Conservation (phyloP, 2,329 filamentous ascomycete genomes). For the Colletotrichum sp. region DNA sequence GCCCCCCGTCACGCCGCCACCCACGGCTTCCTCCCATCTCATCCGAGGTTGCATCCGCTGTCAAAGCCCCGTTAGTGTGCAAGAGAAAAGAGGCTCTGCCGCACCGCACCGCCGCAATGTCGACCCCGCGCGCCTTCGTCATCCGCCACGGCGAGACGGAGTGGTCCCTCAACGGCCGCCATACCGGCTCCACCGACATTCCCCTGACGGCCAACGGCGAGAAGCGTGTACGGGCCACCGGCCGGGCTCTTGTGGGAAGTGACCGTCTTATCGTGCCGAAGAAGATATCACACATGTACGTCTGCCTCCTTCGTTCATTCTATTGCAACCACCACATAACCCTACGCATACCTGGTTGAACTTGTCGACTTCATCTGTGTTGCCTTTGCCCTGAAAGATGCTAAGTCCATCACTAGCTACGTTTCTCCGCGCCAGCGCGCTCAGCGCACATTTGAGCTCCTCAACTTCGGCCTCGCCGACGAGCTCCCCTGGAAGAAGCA, state of each 20-base stretch:
- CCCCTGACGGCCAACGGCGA: constrained; percentile 83
- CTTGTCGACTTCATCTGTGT: background rate
- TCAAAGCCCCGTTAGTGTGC: background rate
- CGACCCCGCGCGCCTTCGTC: constrained; percentile 77
- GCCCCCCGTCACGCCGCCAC: background rate
- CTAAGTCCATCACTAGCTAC: constrained; percentile 56
- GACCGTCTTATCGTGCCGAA: constrained; percentile 85
- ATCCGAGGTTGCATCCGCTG: background rate
- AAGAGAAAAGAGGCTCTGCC: background rate
- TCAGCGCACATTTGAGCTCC: constrained; percentile 87
- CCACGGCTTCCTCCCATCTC: background rate
- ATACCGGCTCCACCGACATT: constrained; percentile 88
- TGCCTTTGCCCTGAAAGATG: background rate
- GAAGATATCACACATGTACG: constrained; percentile 83
- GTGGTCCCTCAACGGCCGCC: constrained; percentile 86
- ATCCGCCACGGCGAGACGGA: constrained; percentile 93
- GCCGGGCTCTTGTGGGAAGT: constrained; percentile 80
- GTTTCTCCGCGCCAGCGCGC: constrained; percentile 87
- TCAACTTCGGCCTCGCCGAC: constrained; percentile 74
- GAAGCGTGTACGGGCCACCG: constrained; percentile 77
- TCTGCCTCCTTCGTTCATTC: constrained; percentile 9
- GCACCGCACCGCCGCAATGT: background rate
- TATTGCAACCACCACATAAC: background rate
- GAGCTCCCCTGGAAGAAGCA: constrained; percentile 73
- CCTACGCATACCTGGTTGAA: background rate